Conservation (phyloP, 2,329 filamentous ascomycete species). For the Cadophora malorum region DNA sequence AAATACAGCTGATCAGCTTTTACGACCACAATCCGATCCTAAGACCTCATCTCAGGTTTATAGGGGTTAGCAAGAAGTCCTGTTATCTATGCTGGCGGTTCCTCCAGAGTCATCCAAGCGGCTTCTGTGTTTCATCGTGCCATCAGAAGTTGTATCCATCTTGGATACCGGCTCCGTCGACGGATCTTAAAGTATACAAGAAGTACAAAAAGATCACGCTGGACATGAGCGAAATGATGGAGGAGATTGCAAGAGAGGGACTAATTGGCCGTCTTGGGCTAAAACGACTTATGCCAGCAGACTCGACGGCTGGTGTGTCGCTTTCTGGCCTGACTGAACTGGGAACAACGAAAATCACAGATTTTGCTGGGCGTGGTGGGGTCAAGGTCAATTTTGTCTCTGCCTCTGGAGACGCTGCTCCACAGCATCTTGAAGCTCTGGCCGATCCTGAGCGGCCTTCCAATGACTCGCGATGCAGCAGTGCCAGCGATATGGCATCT, state of each 20-base stretch:
- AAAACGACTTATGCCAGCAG: slow-evolving; percentile 25
- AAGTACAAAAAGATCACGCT: slow-evolving; percentile 25
- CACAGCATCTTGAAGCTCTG: not conserved
- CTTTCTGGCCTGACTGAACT: slow-evolving; percentile 30
- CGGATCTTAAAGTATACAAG: slow-evolving; percentile 24
- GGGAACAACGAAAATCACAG: not conserved
- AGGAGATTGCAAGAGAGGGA: slow-evolving; percentile 24
- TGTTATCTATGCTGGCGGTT: slow-evolving; percentile 45
- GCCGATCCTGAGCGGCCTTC: not conserved
- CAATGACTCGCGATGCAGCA: slow-evolving; percentile 8
- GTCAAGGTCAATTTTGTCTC: slow-evolving; percentile 9
- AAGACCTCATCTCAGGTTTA: slow-evolving; percentile 38
- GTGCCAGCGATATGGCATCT: not conserved
- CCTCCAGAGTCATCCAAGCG: slow-evolving; percentile 39
- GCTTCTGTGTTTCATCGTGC: slow-evolving; percentile 41
- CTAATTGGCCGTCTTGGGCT: slow-evolving; percentile 24
- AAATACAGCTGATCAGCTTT: slow-evolving; percentile 45
- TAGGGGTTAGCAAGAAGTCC: slow-evolving; percentile 47
- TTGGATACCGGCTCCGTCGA: slow-evolving; percentile 43
- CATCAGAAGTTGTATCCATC: slow-evolving; percentile 47
- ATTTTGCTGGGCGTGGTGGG: slow-evolving; percentile 5
- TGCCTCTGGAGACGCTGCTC: slow-evolving; percentile 6
- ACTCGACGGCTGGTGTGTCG: slow-evolving; percentile 35
- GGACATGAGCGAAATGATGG: slow-evolving; percentile 30
- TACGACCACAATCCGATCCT: slow-evolving; percentile 41